Evolutionary conservation across 1,284 basidiomycete genomes (phyloP).

Genomic region (Leccinum griseonigrum): DNA sequence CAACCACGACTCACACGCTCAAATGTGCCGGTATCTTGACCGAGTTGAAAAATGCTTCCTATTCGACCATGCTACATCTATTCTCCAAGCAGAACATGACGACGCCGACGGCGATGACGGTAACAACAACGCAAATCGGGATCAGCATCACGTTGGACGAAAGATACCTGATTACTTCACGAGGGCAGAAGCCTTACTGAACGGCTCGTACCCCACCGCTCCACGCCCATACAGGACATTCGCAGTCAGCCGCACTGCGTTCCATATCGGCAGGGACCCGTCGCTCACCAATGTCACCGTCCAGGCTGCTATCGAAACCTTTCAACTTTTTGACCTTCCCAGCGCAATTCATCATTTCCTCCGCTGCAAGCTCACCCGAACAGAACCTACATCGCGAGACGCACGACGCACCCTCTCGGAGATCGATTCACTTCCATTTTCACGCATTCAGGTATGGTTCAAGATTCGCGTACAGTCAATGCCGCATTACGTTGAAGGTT

Average conservation of each 20-base stretch:
- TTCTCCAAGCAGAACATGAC: background rate
- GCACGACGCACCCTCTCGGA: too few species aligned
- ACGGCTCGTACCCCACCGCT: background rate
- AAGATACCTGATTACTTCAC: background rate
- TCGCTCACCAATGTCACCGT: background rate
- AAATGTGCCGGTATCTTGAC: background rate
- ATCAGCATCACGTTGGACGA: too few species aligned
- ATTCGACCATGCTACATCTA: background rate
- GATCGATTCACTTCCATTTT: too few species aligned
- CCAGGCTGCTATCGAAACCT: background rate
- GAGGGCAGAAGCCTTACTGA: background rate
- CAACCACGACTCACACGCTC: background rate
- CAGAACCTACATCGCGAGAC: too few species aligned
- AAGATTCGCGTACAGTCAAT: too few species aligned
- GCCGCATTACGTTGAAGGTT: too few species aligned
- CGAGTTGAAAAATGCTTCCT: background rate
- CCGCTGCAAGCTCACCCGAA: too few species aligned
- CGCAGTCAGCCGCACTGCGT: background rate
- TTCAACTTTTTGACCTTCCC: background rate
- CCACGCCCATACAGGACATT: background rate
- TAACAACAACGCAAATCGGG: background rate
- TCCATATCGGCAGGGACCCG: background rate
- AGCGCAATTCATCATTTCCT: background rate
- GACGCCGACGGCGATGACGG: background rate
- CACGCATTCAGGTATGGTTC: too few species aligned